Percentiles rank a stretch among this genome's conserved stretches.
Evolutionary conservation across 371 early-diverging fungal genomes (phyloP).

Genomic region (Funneliformis caledonium): DNA sequence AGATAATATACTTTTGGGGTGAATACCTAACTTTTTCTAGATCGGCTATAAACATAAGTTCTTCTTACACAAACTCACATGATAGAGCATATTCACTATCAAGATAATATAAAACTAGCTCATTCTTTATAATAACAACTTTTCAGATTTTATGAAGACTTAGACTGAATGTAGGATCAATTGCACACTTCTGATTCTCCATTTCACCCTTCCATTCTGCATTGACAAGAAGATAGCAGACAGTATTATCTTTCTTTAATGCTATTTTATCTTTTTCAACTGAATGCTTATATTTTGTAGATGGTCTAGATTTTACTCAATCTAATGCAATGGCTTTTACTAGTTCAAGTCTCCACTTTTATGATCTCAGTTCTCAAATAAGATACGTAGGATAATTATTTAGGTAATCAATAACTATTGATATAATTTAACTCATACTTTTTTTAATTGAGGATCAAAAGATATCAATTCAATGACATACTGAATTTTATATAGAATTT

Average conservation of each 20-base stretch:
- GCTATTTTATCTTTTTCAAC: neutral
- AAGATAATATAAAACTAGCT: neutral
- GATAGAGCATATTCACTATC: neutral
- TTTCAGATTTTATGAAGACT: conserved; percentile 21
- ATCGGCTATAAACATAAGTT: neutral
- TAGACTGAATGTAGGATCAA: neutral
- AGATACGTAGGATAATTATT: neutral
- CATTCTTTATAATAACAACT: neutral
- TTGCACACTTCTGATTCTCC: conserved; percentile 29
- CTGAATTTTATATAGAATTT: neutral
- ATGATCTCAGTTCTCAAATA: neutral
- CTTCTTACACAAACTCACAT: conserved; percentile 5
- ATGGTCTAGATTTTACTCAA: neutral
- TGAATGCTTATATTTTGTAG: neutral
- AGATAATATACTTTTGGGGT: conserved; percentile 27
- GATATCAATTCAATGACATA: neutral
- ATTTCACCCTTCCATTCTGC: conserved; percentile 32
- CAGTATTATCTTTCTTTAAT: conserved; percentile 21
- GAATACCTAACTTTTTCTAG: neutral
- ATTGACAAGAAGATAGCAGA: conserved; percentile 25
- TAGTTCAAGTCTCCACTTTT: neutral
- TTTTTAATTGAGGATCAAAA: neutral
- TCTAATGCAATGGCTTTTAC: neutral
- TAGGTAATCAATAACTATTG: neutral
- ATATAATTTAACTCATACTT: neutral